These are phyloP conservation scores for Neolecta irregularis DNA, from an alignment of 1,139 yeast species.

Conservation along the genomic window DNA sequence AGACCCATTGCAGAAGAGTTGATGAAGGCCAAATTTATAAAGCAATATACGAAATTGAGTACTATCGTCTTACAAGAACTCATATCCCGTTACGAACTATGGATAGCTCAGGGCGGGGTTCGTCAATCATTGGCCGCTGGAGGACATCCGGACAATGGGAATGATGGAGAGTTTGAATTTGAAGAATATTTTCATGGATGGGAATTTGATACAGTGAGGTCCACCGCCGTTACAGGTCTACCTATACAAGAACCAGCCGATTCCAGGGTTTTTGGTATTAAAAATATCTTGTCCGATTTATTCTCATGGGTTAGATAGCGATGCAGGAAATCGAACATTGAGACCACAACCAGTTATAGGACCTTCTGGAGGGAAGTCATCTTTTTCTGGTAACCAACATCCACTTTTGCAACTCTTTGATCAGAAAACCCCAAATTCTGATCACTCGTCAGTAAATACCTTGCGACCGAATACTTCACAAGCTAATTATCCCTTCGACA, in stretches of 20 bases:
- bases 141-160: constrained; percentile 23
- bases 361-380: constrained; percentile 1
- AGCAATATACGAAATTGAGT: constrained; percentile 42
- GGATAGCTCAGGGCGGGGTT: constrained; percentile 39
- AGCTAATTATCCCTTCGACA: too few species aligned
- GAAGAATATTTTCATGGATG: constrained; percentile 23
- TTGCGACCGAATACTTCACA: too few species aligned
- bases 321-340: background rate
- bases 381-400: background rate
- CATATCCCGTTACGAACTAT: constrained; percentile 59
- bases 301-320: background rate
- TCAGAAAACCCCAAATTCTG: background rate
- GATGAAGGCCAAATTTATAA: constrained; percentile 55
- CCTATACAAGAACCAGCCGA: background rate
- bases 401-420: constrained; percentile 4
- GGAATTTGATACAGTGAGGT: constrained; percentile 23
- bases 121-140: constrained; percentile 20
- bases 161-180: constrained; percentile 24
- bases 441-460: too few species aligned
- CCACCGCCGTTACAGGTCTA: background rate
- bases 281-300: background rate
- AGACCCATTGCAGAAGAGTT: constrained; percentile 80
- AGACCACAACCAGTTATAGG: background rate
- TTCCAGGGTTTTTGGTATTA: background rate
- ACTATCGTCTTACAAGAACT: constrained; percentile 54